Evolutionary conservation across 768 basidiomycete genomes (phyloP), one percentile per base, ranked within the genome.

Genomic region (Suillus cothurnatus): DNA sequence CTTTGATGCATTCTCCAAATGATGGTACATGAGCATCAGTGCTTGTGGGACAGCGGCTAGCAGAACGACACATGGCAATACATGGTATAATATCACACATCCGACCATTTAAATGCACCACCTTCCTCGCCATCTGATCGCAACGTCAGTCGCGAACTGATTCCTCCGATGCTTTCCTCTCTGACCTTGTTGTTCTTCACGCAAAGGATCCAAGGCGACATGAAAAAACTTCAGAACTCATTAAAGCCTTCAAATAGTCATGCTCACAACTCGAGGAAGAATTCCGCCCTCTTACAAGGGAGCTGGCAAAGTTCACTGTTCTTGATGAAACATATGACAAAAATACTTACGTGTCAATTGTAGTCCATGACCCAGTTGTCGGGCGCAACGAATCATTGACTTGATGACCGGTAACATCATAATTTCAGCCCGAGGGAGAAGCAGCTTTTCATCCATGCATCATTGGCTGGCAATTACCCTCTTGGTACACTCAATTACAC

Each of bases 221-320:
- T 73, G 93, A 94, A 76, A 88, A 92, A 50, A 93, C 92, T 23
- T 93, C 91, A 11, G 95, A 98, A 77, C 86, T 97, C 66, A 90
- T 99, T 79, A 99, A 99, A 79, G 89, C 90, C 4, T 98, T 99
- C 82, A 94, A 97, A 72, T 88, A 94, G 69, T 91, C 93, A 23
- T 97, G 95, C 77, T 86, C 91, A 63, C 93, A 89, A 52, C 83
- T 93, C 36, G 86, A 90, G 23, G 90, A 93, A 71, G 93, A 95
- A 67, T 96, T 96, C 72, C 85, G 91, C 66, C 87, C 91, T 6
- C 82, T 96, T 34, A 92, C 95, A 78, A 89, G 96, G 86, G 92
- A 94, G 71, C 83, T 93, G 14, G 82, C 86, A 47, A 88, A 93
- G 67, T 96, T 93, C 73, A 94, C 91, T 5, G 91, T 95, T 34